A percentile compares a stretch with the other conserved stretches of the same genome.
Conservation (phyloP, 768 basidiomycete genomes). For the Tricholoma furcatifolium region DNA sequence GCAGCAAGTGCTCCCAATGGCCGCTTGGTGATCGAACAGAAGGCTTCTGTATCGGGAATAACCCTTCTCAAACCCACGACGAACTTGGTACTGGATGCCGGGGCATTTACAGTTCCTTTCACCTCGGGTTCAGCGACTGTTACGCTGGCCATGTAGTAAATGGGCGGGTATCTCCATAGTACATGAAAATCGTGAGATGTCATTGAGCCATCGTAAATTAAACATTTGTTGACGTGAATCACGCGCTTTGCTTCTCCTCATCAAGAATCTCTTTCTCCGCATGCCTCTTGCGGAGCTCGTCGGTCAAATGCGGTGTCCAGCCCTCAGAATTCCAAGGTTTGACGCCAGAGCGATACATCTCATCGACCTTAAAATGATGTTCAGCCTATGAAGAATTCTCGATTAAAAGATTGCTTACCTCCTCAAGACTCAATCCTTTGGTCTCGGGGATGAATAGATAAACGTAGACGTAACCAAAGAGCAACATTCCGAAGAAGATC, state of each 20-base stretch:
- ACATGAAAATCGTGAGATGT: slow-evolving; percentile 5
- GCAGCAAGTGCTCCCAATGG: slow-evolving; percentile 48
- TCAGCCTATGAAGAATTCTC: not conserved
- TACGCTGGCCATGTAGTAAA: slow-evolving; percentile 23
- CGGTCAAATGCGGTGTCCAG: slow-evolving; percentile 55
- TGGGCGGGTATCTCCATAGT: not conserved
- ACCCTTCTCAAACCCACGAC: slow-evolving; percentile 37
- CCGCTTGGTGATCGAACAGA: slow-evolving; percentile 44
- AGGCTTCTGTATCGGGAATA: slow-evolving; percentile 36
- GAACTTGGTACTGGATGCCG: slow-evolving; percentile 37
- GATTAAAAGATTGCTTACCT: slow-evolving; percentile 36
- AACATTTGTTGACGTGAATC: not conserved
- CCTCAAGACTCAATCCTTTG: slow-evolving; percentile 73
- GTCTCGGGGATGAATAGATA: slow-evolving; percentile 81
- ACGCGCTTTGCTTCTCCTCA: slow-evolving; percentile 15
- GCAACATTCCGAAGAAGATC: slow-evolving; percentile 74
- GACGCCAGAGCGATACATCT: slow-evolving; percentile 66
- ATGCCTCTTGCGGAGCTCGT: slow-evolving; percentile 37
- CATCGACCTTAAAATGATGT: slow-evolving; percentile 52
- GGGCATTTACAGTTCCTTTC: slow-evolving; percentile 46
- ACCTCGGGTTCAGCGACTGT: slow-evolving; percentile 35
- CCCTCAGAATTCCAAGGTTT: slow-evolving; percentile 62
- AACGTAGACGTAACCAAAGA: slow-evolving; percentile 70
- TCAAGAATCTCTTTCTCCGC: slow-evolving; percentile 9
- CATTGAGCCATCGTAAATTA: not conserved